These are phyloP conservation scores for Astragalus membranaceus DNA, from an alignment of 306 rosid genomes.

Conservation along the genomic window DNA sequence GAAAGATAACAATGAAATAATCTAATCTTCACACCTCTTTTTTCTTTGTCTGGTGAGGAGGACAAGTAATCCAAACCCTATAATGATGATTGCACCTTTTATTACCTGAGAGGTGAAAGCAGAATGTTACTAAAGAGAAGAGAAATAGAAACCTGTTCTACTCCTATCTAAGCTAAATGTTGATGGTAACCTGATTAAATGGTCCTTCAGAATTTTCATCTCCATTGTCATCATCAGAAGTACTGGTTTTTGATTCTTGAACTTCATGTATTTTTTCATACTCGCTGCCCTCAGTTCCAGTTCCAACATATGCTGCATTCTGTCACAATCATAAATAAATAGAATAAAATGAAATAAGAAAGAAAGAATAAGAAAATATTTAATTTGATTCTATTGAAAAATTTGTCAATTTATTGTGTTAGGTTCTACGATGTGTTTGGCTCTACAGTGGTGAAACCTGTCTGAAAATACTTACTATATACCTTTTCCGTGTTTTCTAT, in stretches of 20 bases:
- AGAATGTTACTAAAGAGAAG: neutral
- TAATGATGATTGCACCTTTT: constrained; percentile 58
- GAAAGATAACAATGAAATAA: neutral
- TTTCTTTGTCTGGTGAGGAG: constrained; percentile 65
- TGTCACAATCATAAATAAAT: neutral
- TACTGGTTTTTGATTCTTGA: constrained; percentile 26
- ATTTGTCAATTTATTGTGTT: neutral
- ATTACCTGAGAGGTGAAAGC: constrained; percentile 36
- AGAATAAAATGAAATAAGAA: neutral
- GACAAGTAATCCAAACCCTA: constrained; percentile 83
- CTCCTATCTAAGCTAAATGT: constrained; percentile 2
- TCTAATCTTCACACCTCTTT: constrained; percentile 28
- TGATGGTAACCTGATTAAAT: constrained; percentile 49
- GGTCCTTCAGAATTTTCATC: constrained; percentile 44
- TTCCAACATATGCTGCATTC: constrained; percentile 32
- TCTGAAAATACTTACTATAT: constrained; percentile 1
- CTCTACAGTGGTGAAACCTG: neutral
- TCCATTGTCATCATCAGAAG: constrained; percentile 34
- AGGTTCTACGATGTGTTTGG: neutral
- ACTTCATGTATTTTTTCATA: constrained; percentile 19
- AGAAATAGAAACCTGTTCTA: too few relatives aligned
- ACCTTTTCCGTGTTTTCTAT: constrained; percentile 43
- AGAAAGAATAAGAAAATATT: neutral
- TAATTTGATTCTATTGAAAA: neutral
- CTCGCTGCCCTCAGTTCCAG: constrained; percentile 21